Conservation (phyloP, 169 alveolate species). For the Plasmodium yoelii region DNA sequence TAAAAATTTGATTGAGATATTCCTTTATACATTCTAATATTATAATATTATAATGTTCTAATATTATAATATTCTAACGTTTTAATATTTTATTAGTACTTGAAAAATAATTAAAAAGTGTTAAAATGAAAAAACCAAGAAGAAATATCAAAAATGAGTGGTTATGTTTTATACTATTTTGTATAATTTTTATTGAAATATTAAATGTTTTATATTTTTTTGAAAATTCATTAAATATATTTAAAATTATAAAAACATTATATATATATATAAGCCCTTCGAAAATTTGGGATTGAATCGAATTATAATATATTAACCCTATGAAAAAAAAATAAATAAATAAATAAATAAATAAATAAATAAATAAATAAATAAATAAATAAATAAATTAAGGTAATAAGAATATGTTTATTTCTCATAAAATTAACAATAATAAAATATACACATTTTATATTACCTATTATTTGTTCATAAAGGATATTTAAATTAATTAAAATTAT, state of each 20-base stretch:
- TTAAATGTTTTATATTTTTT: conserved; percentile 9
- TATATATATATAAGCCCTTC: conserved; percentile 24
- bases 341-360: no score
- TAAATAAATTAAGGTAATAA: not conserved
- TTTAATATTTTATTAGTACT: conserved; percentile 1
- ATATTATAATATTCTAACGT: no score
- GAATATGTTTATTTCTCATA: no score
- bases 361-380: no score
- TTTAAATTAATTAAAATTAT: conserved; percentile 7
- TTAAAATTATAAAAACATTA: conserved; percentile 27
- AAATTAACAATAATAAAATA: not conserved
- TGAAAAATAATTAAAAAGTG: conserved; percentile 30
- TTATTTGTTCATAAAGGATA: conserved; percentile 46
- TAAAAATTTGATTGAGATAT: not conserved
- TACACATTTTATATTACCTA: conserved; percentile 12
- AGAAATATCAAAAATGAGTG: conserved; percentile 22
- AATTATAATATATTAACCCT: conserved; percentile 27
- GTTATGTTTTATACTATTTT: conserved; percentile 15
- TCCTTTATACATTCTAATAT: not conserved
- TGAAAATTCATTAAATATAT: conserved; percentile 3
- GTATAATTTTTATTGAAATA: conserved; percentile 35
- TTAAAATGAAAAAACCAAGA: conserved; percentile 12
- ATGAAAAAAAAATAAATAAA: no score
- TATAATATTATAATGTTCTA: no score
- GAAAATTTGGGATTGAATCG: conserved; percentile 9